A percentile compares a stretch with the other conserved stretches of the same genome.
Conservation (phyloP, 129 eudicot species). For the Apium graveolens region DNA sequence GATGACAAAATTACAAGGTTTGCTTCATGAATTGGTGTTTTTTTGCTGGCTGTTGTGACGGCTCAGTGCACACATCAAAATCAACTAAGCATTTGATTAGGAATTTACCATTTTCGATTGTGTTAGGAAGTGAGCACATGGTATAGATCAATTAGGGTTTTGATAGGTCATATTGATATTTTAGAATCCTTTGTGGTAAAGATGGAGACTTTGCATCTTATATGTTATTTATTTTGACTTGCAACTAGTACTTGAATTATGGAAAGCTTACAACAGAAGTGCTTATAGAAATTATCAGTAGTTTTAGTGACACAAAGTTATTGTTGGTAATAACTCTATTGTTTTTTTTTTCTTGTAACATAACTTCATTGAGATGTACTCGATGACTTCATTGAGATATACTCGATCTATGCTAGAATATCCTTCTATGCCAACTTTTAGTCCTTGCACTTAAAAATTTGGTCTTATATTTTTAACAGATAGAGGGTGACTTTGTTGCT, state of each 20-base stretch:
- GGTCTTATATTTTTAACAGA: slow-evolving; percentile 29
- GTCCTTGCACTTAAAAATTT: background rate
- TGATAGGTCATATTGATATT: background rate
- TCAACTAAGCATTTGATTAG: background rate
- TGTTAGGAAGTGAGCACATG: background rate
- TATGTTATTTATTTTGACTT: background rate
- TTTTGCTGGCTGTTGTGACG: background rate
- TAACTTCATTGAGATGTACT: background rate
- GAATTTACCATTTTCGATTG: background rate
- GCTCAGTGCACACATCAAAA: background rate
- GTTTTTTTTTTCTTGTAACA: background rate
- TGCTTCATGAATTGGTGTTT: background rate
- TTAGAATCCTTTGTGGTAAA: background rate
- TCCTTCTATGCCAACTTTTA: background rate
- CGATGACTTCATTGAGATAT: background rate
- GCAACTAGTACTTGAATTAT: background rate
- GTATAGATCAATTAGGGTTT: too few relatives aligned
- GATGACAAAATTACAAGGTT: background rate
- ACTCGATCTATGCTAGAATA: background rate
- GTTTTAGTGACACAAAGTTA: background rate
- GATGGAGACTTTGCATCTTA: too few relatives aligned
- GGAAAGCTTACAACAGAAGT: background rate
- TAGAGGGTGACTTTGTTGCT: slow-evolving; percentile 52
- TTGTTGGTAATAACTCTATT: background rate
- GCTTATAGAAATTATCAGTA: background rate